Evolutionary conservation across 2,329 filamentous ascomycete species (phyloP), one percentile per base, ranked within the genome.

Genomic region (Fusarium sulawesiense): DNA sequence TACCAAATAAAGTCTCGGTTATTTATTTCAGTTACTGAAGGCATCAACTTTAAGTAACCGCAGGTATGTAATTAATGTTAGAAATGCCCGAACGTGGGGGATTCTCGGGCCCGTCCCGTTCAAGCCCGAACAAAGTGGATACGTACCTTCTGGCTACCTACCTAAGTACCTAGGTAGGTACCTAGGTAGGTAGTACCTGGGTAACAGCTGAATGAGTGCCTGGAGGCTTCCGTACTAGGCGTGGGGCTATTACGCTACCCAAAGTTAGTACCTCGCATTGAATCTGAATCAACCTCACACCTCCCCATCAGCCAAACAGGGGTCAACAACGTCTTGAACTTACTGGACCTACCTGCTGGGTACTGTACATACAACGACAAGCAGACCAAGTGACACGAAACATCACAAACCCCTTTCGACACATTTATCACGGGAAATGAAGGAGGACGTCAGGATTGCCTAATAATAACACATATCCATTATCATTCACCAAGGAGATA

Each of bases 381-480:
- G 34, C 34, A n/a, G 18, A n/a, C 34, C 58, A 64, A 71, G 67
- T 68, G 63, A 60, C 67, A 64, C 67, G 58, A 64, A 64, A 45
- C 59, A 60, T 50, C 41, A 25, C 41, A 55, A 45, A 41, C 41
- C 55, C 67, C 55, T 50, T 64, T 55, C 55, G 30, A 64, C 47
- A 46, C 51, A 57, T 21, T 41, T 21, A 44, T 47, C 41, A 55
- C 50, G 45, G 21, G 37, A 50, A 25, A 45, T 64, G 34, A 51
- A 32, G 42, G 7, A 32, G 14, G 25, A n/a, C 29, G 25, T 13
- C 32, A 40, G 8, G 10, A 18, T 37, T 44, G 16, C n/a, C 25
- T 47, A 60, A 40, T 48, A 66, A 25, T 20, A 66, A 25, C n/a
- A 37, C 27, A 29, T 20, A 14, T 29, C 12, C 29, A 30, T 30